Conservation (phyloP, 164 flowering plant species). For the Stephania yunnanensis region DNA sequence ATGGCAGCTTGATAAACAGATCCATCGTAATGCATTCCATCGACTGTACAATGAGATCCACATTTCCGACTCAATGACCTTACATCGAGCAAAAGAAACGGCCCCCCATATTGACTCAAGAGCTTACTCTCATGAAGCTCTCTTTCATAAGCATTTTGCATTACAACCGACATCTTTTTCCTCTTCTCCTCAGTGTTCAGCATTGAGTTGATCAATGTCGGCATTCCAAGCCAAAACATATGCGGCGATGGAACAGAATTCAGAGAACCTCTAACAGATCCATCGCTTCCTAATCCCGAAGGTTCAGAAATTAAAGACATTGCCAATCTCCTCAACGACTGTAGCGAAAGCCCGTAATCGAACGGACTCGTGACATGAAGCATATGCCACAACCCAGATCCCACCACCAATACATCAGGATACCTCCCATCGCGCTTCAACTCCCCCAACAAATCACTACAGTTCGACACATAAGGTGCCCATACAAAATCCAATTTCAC, state of each 20-base stretch:
- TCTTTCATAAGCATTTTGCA: constrained; percentile 33
- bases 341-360: constrained; percentile 47
- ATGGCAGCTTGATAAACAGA: constrained; percentile 75
- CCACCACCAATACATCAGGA: constrained; percentile 87
- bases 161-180: constrained; percentile 32
- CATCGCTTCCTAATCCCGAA: constrained; percentile 28
- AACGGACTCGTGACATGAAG: constrained; percentile 55
- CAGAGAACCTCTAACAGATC: constrained; percentile 37
- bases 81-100: constrained; percentile 61
- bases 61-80: constrained; percentile 55
- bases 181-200: constrained; percentile 75
- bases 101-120: constrained; percentile 59
- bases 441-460: constrained; percentile 37
- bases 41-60: constrained; percentile 70
- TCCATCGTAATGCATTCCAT: constrained; percentile 87
- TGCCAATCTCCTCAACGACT: constrained; percentile 33
- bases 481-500: constrained; percentile 77
- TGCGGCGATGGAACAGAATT: constrained; percentile 42
- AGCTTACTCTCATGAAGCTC: constrained; percentile 51
- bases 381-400: constrained; percentile 94
- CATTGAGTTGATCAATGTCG: constrained; percentile 59
- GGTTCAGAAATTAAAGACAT: constrained; percentile 39
- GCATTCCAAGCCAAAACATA: constrained; percentile 92
- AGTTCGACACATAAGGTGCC: constrained; percentile 63
- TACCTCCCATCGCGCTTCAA: constrained; percentile 30